phyloP scores from a whole-genome alignment of 1,139 yeast genomes.

The Blastobotrys capitulatus region DNA sequence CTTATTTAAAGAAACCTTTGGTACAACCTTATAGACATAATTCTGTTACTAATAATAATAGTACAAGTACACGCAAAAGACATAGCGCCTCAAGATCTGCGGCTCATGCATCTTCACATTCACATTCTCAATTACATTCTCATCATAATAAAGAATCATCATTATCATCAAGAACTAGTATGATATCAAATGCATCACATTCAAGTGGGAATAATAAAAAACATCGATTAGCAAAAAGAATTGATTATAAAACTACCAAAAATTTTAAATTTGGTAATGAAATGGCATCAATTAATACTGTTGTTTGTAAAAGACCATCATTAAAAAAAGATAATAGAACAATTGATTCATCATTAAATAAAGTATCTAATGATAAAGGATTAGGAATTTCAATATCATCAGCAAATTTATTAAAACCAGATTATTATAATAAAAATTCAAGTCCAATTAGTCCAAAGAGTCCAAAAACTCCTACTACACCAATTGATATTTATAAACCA shows the following conservation, averaged over 20 bases:
- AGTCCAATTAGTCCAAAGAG: too few relatives aligned
- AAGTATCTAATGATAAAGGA: background rate
- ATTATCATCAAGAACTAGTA: background rate
- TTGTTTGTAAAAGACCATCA: background rate
- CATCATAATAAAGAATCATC: too few relatives aligned
- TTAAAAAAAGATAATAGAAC: background rate
- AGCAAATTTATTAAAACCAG: too few relatives aligned
- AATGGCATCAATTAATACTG: background rate
- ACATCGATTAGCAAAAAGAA: background rate
- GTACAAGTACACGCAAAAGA: background rate
- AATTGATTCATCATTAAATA: background rate
- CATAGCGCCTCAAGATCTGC: background rate
- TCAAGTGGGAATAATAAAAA: background rate
- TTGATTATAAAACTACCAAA: conserved; percentile 4
- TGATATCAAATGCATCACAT: background rate
- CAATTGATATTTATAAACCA: background rate
- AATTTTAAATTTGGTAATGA: conserved; percentile 6
- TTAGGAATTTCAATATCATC: background rate
- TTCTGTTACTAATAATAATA: background rate
- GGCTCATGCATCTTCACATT: too few relatives aligned
- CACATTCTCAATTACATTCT: background rate
- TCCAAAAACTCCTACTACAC: background rate
- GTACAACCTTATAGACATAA: background rate
- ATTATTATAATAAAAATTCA: background rate
- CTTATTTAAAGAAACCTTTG: background rate